These are phyloP conservation scores for Sporisorium exsertum DNA, from an alignment of 1,284 basidiomycete species.

Conservation along the genomic window DNA sequence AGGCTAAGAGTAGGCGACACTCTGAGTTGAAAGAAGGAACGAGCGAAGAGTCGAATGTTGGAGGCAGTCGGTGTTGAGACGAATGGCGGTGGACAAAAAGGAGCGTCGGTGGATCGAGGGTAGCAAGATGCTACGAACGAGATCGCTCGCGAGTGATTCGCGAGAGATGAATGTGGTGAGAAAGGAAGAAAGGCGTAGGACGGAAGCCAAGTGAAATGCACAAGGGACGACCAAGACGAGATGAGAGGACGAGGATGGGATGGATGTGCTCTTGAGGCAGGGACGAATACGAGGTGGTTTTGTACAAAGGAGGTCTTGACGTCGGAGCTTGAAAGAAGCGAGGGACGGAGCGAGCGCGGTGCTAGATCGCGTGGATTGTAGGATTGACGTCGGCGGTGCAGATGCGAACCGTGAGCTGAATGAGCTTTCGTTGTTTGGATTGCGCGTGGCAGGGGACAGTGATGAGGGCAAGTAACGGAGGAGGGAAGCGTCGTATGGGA, in stretches of 20 bases:
- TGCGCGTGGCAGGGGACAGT: background rate
- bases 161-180: conserved; percentile 18
- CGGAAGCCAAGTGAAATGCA: conserved; percentile 4
- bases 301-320: conserved; percentile 21
- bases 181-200: conserved; percentile 22
- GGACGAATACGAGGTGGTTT: conserved; percentile 22
- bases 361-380: background rate
- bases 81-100: background rate
- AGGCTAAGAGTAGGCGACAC: background rate
- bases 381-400: conserved; percentile 25
- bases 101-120: background rate
- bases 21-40: background rate
- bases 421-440: conserved; percentile 17
- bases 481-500: background rate
- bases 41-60: background rate
- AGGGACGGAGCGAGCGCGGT: background rate
- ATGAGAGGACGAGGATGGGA: conserved; percentile 6
- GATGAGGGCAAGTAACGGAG: conserved; percentile 6
- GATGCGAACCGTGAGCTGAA: conserved; percentile 11
- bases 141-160: background rate
- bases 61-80: background rate
- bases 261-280: background rate
- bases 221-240: conserved; percentile 7
- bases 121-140: background rate
- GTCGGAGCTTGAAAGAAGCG: conserved; percentile 12